Conservation (phyloP, 2,329 filamentous ascomycete species). For the Emmonsiellopsis sp. region DNA sequence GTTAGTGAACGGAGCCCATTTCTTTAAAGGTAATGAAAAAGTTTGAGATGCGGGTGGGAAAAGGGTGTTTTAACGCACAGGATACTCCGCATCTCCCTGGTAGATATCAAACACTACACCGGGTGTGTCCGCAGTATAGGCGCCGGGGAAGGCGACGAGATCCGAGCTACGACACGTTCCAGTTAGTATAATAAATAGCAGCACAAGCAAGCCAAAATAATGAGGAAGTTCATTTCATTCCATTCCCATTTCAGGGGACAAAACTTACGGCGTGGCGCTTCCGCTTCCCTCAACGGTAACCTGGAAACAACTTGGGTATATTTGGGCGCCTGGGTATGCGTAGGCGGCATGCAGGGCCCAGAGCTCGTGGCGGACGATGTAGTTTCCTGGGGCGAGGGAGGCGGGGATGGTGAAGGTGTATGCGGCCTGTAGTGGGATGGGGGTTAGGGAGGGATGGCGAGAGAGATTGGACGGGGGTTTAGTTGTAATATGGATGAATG, state of each 20-base stretch:
- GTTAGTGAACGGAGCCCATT: not conserved
- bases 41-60: not conserved
- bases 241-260: not conserved
- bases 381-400: slow-evolving; percentile 45
- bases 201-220: not conserved
- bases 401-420: slow-evolving; percentile 46
- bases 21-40: not conserved
- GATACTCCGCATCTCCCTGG: slow-evolving; percentile 18
- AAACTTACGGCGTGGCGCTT: slow-evolving; percentile 25
- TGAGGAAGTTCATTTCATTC: not conserved
- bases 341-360: slow-evolving; percentile 44
- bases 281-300: slow-evolving; percentile 45
- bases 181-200: not conserved
- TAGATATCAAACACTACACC: slow-evolving; percentile 47
- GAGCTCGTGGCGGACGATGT: slow-evolving; percentile 50
- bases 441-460: slow-evolving; percentile 28
- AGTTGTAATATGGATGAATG: not conserved
- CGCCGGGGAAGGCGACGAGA: slow-evolving; percentile 44
- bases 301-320: slow-evolving; percentile 51
- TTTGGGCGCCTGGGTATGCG: slow-evolving; percentile 45
- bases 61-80: not conserved
- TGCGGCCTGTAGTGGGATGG: slow-evolving; percentile 25
- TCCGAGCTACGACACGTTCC: slow-evolving; percentile 8
- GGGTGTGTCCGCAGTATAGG: slow-evolving; percentile 41
- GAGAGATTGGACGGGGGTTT: slow-evolving; percentile 16